These are phyloP conservation scores for Cercospora citrullina DNA, from an alignment of 2,329 filamentous ascomycete species.

Conservation along the genomic window DNA sequence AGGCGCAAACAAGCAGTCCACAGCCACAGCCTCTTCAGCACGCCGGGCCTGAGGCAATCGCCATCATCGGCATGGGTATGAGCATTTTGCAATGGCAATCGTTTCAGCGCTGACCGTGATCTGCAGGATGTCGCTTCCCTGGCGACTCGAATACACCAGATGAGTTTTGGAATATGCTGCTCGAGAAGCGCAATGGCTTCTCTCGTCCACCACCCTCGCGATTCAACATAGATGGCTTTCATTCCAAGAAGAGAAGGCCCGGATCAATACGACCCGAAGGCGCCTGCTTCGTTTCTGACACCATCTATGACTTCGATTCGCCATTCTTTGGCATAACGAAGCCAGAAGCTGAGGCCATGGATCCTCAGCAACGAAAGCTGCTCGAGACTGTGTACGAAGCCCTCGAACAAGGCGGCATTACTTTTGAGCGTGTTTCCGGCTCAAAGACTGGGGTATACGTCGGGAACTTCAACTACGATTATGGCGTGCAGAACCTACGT, in stretches of 20 bases:
- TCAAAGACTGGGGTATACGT: slow-evolving; percentile 1
- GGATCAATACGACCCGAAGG: neutral
- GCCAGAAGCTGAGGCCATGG: slow-evolving; percentile 12
- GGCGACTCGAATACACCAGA: neutral
- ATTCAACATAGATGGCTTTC: neutral
- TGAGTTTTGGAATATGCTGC: neutral
- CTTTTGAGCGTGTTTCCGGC: neutral
- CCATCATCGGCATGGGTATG: slow-evolving; percentile 2
- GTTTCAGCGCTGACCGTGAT: neutral
- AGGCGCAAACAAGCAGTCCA: neutral
- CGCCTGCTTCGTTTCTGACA: neutral
- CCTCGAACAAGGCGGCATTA: slow-evolving; percentile 23
- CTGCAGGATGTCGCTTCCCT: neutral
- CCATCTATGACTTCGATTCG: slow-evolving; percentile 5
- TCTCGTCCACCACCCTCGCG: neutral
- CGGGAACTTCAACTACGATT: neutral
- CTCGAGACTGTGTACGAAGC: slow-evolving; percentile 28
- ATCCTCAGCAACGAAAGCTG: slow-evolving; percentile 32
- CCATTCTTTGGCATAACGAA: slow-evolving; percentile 8
- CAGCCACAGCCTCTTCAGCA: neutral
- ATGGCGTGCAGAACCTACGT: neutral
- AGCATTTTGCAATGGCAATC: neutral
- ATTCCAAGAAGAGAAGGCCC: neutral
- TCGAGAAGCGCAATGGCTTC: neutral
- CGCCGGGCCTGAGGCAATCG: neutral